Evolutionary conservation across 2,329 filamentous ascomycete species (phyloP), one percentile per base, ranked within the genome.

Genomic region (Fusarium phyllophilum): DNA sequence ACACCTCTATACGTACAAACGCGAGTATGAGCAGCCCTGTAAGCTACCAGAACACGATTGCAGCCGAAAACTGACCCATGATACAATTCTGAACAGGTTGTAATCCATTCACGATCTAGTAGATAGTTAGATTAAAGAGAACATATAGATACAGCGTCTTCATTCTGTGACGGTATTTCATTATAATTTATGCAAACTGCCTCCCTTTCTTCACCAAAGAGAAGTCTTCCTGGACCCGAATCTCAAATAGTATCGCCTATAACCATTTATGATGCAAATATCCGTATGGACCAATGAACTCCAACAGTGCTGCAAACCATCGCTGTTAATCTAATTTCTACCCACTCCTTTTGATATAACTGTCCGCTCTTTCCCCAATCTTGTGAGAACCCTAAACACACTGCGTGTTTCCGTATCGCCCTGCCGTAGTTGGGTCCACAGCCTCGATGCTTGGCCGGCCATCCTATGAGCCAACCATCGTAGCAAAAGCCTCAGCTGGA

Each of bases 401-500:
- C 51, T 68, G 64, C 39, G 36, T 49, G 38, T 51, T 49, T 59
- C 42, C 65, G 33, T n/a, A 39, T 18, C 31, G 36, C 38, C 55
- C 41, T 26, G 42, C 34, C 34, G 51, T 42, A 34, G 44, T 36
- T 49, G 55, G 56, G 31, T n/a, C 36, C 7, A 39, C 8, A 60
- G 51, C 44, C 49, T 55, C 46, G n/a, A 46, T 36, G 29, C 34
- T 49, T 38, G 42, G 59, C 31, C 18, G n/a, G 44, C 59, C 72
- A 69, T 68, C 34, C 68, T 74, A 74, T 63, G 56, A 68, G 51
- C 59, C 48, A 48, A 59, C 58, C 56, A 70, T 56, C 29, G 62
- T 60, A 49, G 73, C 76, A 62, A 88, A 89, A 57, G 88, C 88
- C 49, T 86, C 84, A 8, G 85, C 74, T 44, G 87, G 88, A 62